Evolutionary conservation across 2,329 filamentous ascomycete genomes (phyloP), one percentile per base, ranked within the genome.

Genomic region (Curvularia verruculosa): DNA sequence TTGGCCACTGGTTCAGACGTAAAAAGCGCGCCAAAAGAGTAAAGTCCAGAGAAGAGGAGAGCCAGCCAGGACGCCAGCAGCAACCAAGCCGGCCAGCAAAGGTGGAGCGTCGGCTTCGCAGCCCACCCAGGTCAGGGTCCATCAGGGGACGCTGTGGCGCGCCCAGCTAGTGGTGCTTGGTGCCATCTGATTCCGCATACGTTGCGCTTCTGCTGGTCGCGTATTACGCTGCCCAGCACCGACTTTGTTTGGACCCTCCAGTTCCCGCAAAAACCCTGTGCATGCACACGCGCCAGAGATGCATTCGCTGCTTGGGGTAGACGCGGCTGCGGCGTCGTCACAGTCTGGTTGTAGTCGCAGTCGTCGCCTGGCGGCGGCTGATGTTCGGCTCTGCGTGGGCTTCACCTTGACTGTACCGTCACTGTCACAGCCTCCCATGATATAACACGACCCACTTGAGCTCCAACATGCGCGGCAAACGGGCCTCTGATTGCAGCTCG

Each of bases 401-500:
- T n/a, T 63, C 61, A 46, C 46, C 50, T 57, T 52, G 57, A 57
- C 52, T 56, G 58, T 57, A 57, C 52, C 54, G 58, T 57, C 61
- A 60, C 56, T 54, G 58, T 58, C 61, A 60, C 56, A 54, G 56
- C 59, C 57, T 64, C 56, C 41, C 56, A 58, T 49, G 41, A 29
- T 47, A 46, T 44, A 46, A 58, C 31, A 44, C 47, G 63, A 52
- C 55, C 65, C 65, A 61, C 61, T 54, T 44, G 61, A 49, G 52
- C 58, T 60, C 59, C 50, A 64, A 64, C 52, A 44, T 67, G 55
- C 59, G 61, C 63, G 52, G 56, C 44, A 60, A 86, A 86, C 48
- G 80, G 80, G 59, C 86, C 83, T 58, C 90, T 90, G 88, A 87
- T 87, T 70, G 89, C 86, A 62, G 80, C 95, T 65, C 80, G 88